Evolutionary conservation across 352 stramenopile species (phyloP).

Genomic region (Peronospora destructor): DNA sequence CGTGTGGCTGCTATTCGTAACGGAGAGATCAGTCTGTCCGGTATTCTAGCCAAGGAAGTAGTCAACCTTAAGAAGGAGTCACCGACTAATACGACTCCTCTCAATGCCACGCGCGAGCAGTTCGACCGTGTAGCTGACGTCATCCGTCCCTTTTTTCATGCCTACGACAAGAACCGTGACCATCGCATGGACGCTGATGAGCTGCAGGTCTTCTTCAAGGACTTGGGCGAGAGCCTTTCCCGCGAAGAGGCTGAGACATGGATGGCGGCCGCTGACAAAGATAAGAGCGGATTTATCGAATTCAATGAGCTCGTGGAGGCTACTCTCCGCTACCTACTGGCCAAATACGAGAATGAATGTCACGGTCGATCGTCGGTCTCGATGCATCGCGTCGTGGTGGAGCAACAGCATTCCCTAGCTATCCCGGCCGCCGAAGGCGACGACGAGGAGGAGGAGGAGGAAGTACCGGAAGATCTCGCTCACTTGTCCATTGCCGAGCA

Average conservation of each 20-base stretch:
- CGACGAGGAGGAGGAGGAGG: slow-evolving; percentile 90
- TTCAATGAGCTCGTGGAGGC: slow-evolving; percentile 93
- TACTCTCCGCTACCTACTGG: slow-evolving; percentile 80
- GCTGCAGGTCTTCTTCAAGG: slow-evolving; percentile 88
- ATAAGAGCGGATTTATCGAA: slow-evolving; percentile 88
- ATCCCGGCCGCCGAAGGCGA: slow-evolving; percentile 50
- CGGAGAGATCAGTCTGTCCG: slow-evolving; percentile 72
- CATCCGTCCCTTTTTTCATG: slow-evolving; percentile 89
- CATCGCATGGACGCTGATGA: slow-evolving; percentile 88
- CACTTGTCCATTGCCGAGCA: slow-evolving; percentile 92
- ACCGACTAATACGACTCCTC: slow-evolving; percentile 34
- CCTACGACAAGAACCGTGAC: slow-evolving; percentile 91
- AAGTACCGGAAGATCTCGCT: slow-evolving; percentile 91
- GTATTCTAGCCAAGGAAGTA: slow-evolving; percentile 72
- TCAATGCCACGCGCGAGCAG: slow-evolving; percentile 46
- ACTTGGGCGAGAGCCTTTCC: slow-evolving; percentile 89
- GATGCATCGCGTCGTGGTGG: slow-evolving; percentile 42
- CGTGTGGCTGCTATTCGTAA: slow-evolving; percentile 62
- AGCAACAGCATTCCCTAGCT: slow-evolving; percentile 41
- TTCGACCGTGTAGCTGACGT: slow-evolving; percentile 85
- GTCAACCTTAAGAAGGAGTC: slow-evolving; percentile 50
- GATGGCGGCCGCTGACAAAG: slow-evolving; percentile 86
- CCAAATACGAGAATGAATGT: slow-evolving; percentile 63
- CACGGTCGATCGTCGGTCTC: slow-evolving; percentile 43
- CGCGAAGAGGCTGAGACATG: slow-evolving; percentile 74